phyloP scores from a whole-genome alignment of 345 rosid genomes.

The Cardamine occulta region DNA sequence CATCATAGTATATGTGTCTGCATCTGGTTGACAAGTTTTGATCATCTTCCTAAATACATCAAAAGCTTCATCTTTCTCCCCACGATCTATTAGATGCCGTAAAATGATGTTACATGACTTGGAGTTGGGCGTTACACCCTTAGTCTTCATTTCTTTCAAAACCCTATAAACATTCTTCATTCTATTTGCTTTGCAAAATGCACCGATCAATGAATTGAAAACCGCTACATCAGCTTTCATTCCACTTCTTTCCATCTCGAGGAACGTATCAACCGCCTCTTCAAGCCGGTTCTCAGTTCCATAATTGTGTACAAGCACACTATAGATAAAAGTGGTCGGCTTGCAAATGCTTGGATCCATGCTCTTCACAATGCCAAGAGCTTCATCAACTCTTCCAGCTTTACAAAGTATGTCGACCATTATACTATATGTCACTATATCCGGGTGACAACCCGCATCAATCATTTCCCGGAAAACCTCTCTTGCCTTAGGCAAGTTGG shows the following conservation, averaged over 20 bases:
- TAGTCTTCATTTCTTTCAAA: conserved; percentile 70
- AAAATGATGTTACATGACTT: conserved; percentile 77
- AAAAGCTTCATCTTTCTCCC: conserved; percentile 75
- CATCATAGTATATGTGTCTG: conserved; percentile 92
- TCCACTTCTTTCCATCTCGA: conserved; percentile 81
- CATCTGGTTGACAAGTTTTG: conserved; percentile 79
- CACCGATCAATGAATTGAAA: conserved; percentile 78
- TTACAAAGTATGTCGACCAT: conserved; percentile 89
- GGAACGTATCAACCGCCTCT: conserved; percentile 77
- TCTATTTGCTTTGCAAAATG: conserved; percentile 75
- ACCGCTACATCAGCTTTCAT: conserved; percentile 69
- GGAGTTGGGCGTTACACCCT: conserved; percentile 68
- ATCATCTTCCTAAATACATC: conserved; percentile 75
- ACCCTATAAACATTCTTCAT: conserved; percentile 70
- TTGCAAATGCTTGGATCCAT: conserved; percentile 60
- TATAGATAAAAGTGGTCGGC: conserved; percentile 80
- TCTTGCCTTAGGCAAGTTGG: conserved; percentile 84
- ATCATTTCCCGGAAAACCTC: conserved; percentile 78
- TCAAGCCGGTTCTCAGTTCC: conserved; percentile 77
- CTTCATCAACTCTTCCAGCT: conserved; percentile 92
- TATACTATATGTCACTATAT: conserved; percentile 82
- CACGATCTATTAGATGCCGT: conserved; percentile 57
- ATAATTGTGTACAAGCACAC: conserved; percentile 78
- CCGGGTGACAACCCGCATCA: conserved; percentile 67
- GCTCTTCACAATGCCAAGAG: conserved; percentile 64